Base-by-base conservation (phyloP, 768 basidiomycete genomes). In the Leucogyrophana mollusca region DNA sequence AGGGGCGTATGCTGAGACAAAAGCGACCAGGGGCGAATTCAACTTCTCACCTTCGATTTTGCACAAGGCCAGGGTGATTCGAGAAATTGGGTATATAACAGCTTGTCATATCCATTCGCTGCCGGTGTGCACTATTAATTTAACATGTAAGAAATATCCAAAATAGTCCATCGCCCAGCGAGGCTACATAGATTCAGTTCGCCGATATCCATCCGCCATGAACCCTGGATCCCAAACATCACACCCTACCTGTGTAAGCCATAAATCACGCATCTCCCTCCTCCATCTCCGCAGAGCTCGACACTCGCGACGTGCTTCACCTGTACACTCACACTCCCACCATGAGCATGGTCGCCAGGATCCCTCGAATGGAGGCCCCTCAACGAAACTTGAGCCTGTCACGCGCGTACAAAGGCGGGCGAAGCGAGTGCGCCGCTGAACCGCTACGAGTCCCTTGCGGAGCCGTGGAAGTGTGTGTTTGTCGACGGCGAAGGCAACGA, bases 401-500 rank as follows among this genome's bases (percentile, higher is more conserved):
- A 18, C 2, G 43, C 13, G 32, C 48, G 53, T 10, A 40, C 47
- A 32, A 46, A 43, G 34, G 37, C 22, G 11, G 50, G 42, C 4
- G 20, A 36, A 24, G 35, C 41, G 50, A 16, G 30, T 33, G 16
- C 46, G 39, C 36, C 46, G 23, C 40, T 30, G 40, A 24, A 38
- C 40, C 47, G 35, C 45, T 5, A 49, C 45, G 27, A 62, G 57
- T 30, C 49, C 58, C n/a, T 54, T 54, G 9, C 60, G 54, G 4
- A 59, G 52, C 5, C 54, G 59, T 11, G 75, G 77, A 8, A 84
- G 69, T 0, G 82, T 83, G 4, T 61, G 45, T 0, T 60, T 42
- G 23, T 70, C 67, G 1, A 76, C 69, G 7, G 82, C 82, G 47
- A 76, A 85, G 23, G 56, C 59, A 51, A 71, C 74, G 24, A 87